Conservation (phyloP, 2,329 filamentous ascomycete species). For the Venturia aucupariae region DNA sequence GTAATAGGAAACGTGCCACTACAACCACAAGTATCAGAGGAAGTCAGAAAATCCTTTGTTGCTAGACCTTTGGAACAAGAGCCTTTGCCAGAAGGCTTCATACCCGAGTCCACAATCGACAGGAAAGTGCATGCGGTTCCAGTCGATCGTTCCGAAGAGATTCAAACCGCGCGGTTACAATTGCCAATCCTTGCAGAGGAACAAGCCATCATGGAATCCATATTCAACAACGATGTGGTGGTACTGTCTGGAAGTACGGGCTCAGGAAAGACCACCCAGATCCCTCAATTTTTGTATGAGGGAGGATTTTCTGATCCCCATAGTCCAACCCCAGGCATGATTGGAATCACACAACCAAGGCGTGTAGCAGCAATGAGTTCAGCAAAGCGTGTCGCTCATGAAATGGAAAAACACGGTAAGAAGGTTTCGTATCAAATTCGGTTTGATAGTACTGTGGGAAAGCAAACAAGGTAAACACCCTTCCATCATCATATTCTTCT, state of each 20-base stretch:
- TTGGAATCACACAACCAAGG: slow-evolving; percentile 89
- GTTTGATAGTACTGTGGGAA: slow-evolving; percentile 75
- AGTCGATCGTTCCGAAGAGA: slow-evolving; percentile 59
- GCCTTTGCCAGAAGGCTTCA: slow-evolving; percentile 57
- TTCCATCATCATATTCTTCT: too few relatives aligned
- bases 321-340: slow-evolving; percentile 79
- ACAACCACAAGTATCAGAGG: slow-evolving; percentile 31
- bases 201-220: slow-evolving; percentile 95
- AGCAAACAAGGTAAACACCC: slow-evolving; percentile 47
- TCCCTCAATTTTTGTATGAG: slow-evolving; percentile 93
- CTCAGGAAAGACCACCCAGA: slow-evolving; percentile 94
- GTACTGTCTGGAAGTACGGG: slow-evolving; percentile 92
- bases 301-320: slow-evolving; percentile 75
- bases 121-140: slow-evolving; percentile 70
- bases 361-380: slow-evolving; percentile 95
- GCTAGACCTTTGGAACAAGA: slow-evolving; percentile 62
- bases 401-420: slow-evolving; percentile 68
- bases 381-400: slow-evolving; percentile 81
- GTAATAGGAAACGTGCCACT: slow-evolving; percentile 27
- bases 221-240: slow-evolving; percentile 82
- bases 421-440: slow-evolving; percentile 84
- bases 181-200: slow-evolving; percentile 91
- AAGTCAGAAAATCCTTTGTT: slow-evolving; percentile 47
- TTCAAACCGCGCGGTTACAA: slow-evolving; percentile 68
- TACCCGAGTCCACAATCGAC: slow-evolving; percentile 44